Evolutionary conservation across 2,329 filamentous ascomycete species (phyloP).

Genomic region (Apiospora pterosperma): DNA sequence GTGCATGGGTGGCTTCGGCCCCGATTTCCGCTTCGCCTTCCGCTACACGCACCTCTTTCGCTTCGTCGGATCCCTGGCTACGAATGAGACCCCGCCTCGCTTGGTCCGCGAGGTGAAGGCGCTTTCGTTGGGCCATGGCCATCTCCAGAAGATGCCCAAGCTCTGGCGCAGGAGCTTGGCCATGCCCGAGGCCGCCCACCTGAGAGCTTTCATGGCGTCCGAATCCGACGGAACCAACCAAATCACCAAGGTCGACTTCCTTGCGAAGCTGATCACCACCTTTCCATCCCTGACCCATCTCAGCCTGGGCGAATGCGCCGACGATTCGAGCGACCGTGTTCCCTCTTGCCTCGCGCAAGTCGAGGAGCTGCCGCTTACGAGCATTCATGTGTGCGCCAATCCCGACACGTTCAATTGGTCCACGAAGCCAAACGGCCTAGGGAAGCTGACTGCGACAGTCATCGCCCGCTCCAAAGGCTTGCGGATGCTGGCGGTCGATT

Average conservation of each 20-base stretch:
- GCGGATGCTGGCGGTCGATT: neutral
- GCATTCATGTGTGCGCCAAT: neutral
- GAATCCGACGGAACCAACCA: neutral
- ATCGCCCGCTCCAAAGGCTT: neutral
- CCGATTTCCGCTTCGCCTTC: neutral
- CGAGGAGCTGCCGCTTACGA: neutral
- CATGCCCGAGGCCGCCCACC: neutral
- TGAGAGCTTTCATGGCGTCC: neutral
- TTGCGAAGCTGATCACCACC: neutral
- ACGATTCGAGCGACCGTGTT: neutral
- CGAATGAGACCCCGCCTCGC: neutral
- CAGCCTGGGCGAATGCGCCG: neutral
- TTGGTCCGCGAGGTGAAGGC: neutral
- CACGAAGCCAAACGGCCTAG: neutral
- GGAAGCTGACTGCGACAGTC: neutral
- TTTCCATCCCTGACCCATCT: neutral
- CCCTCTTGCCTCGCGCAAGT: neutral
- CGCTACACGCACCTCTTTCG: neutral
- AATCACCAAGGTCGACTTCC: neutral
- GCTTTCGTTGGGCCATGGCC: neutral
- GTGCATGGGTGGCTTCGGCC: neutral
- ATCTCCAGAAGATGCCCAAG: neutral
- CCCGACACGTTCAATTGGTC: too few species aligned
- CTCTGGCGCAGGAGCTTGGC: neutral
- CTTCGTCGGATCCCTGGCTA: neutral